phyloP scores from a whole-genome alignment of 2,329 filamentous ascomycete species.

The Fusarium sacchari region DNA sequence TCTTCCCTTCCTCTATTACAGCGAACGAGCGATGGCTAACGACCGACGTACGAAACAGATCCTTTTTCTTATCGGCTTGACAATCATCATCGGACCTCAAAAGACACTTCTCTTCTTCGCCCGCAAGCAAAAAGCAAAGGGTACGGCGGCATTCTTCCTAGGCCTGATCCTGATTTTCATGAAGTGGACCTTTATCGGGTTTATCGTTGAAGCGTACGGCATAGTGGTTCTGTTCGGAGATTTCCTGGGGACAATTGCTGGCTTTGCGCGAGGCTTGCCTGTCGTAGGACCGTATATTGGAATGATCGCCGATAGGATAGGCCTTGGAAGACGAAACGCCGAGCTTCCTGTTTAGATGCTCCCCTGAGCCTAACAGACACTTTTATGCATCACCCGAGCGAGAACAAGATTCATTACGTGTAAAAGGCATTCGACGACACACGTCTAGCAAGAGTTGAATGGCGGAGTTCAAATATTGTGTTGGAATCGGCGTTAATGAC shows the following conservation, averaged over 20 bases:
- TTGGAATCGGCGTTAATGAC: slow-evolving; percentile 41
- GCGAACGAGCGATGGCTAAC: slow-evolving; percentile 27
- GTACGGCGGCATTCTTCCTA: slow-evolving; percentile 85
- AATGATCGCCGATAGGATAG: slow-evolving; percentile 74
- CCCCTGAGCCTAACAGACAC: background rate
- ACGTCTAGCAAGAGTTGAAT: slow-evolving; percentile 23
- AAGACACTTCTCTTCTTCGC: slow-evolving; percentile 97
- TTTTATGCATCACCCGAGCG: background rate
- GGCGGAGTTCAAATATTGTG: slow-evolving; percentile 37
- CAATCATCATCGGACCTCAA: slow-evolving; percentile 90
- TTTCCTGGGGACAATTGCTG: slow-evolving; percentile 90
- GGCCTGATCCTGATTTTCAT: slow-evolving; percentile 88
- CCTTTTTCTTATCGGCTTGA: slow-evolving; percentile 96
- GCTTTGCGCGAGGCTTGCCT: slow-evolving; percentile 86
- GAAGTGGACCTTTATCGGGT: slow-evolving; percentile 91
- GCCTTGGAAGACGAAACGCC: slow-evolving; percentile 75
- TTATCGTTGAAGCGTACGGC: slow-evolving; percentile 90
- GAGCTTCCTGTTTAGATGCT: slow-evolving; percentile 76
- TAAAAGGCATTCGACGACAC: slow-evolving; percentile 3
- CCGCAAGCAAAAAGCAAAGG: slow-evolving; percentile 89
- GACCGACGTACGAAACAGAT: slow-evolving; percentile 66
- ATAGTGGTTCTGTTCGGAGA: slow-evolving; percentile 95
- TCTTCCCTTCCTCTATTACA: slow-evolving; percentile 4
- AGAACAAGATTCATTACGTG: background rate
- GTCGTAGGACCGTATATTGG: slow-evolving; percentile 89